Evolutionary conservation across 768 basidiomycete species (phyloP), one percentile per base, ranked within the genome.

Genomic region (Mycena epipterygia): DNA sequence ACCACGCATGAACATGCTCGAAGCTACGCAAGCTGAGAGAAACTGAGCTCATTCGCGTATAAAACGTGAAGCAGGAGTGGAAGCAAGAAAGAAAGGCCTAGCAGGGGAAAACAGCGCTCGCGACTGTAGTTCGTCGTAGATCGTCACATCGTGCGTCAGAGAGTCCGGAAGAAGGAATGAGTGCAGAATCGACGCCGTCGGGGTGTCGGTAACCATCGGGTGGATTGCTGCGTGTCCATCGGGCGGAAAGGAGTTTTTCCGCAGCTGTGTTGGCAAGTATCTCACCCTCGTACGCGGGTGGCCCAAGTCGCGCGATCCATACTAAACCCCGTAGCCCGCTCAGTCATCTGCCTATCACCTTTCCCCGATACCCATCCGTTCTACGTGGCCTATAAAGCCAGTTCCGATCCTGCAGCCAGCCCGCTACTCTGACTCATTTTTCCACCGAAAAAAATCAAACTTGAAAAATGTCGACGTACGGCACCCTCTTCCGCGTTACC

Each of bases 381-480:
- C 41, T 19, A 44, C 57, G 37, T 32, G n/a, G 46, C 48, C 32
- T 41, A 51, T 58, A 67, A 55, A 53, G 51, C 37, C 25, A 39
- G 57, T n/a, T n/a, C n/a, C n/a, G n/a, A n/a, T n/a, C n/a, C n/a
- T n/a, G n/a, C n/a, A 53, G 51, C 37, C 25, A 39, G 57, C 44
- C 37, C 25, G 19, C 55, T 62, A 30, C 23, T 21, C 13, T 29
- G 27, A 57, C 56, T 64, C 46, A 44, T 29, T n/a, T 5, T 23
- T 35, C 17, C 30, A 33, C 30, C 11, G 3, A 5, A 33, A 14
- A 25, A 52, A 48, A 17, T 27, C 21, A 41, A 7, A 21, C 23
- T 41, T n/a, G n/a, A n/a, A 32, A 29, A 44, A 98, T 99, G 98
- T 97, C 96, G 27, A 94, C 96, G 63, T 99, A 93, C 82, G 98